Conservation (phyloP, 1,139 yeast species). For the Geotrichum armillariae region DNA sequence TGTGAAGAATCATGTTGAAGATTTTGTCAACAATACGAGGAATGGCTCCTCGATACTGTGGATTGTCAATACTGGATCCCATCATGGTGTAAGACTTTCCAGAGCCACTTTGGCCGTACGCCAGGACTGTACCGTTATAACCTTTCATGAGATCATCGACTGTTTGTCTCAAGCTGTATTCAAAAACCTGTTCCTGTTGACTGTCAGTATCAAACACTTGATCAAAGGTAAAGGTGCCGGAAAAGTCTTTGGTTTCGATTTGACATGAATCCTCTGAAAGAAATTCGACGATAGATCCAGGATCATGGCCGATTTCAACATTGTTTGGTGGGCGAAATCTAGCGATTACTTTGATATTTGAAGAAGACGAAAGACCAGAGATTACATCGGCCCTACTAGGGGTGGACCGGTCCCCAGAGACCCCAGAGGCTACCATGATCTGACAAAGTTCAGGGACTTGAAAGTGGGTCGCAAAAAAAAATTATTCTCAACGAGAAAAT, state of each 20-base stretch:
- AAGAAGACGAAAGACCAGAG: constrained; percentile 7
- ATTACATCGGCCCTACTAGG: constrained; percentile 16
- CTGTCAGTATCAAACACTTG: constrained; percentile 56
- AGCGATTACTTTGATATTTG: constrained; percentile 58
- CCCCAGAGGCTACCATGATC: no score
- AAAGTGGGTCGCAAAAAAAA: no score
- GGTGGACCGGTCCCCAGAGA: constrained; percentile 14
- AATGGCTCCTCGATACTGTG: constrained; percentile 55
- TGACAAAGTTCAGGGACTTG: no score
- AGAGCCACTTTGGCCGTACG: constrained; percentile 89
- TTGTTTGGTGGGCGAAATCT: constrained; percentile 54
- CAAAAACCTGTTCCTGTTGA: constrained; percentile 60
- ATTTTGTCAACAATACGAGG: constrained; percentile 72
- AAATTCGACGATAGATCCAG: constrained; percentile 48
- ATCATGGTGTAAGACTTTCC: constrained; percentile 89
- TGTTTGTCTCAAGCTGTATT: constrained; percentile 56
- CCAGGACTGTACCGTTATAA: constrained; percentile 80
- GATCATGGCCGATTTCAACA: constrained; percentile 8
- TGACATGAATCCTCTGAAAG: constrained; percentile 37
- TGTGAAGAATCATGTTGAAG: constrained; percentile 55
- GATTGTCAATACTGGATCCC: constrained; percentile 52
- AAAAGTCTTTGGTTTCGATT: constrained; percentile 46
- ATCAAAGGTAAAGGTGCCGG: constrained; percentile 60
- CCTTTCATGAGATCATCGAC: constrained; percentile 75
- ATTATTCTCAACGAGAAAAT: no score